Conservation (phyloP, 108 stramenopile species). For the Cyclotella sp. region DNA sequence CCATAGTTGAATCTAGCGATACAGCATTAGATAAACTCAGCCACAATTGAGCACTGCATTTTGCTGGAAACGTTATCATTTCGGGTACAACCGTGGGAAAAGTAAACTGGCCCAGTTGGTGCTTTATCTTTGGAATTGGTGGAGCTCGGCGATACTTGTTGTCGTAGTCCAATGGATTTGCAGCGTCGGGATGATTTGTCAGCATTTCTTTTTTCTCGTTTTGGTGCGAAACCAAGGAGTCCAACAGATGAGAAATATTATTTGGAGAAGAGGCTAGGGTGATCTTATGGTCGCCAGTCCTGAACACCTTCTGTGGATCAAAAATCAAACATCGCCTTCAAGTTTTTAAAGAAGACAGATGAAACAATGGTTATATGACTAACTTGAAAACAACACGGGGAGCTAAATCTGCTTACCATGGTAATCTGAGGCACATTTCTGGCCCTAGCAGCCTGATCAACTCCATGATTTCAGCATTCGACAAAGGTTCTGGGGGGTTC, state of each 20-base stretch:
- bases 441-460: conserved; percentile 49
- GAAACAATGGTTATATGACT: too few species aligned
- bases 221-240: conserved; percentile 23
- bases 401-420: conserved; percentile 10
- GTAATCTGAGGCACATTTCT: conserved; percentile 35
- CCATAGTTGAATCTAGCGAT: conserved; percentile 14
- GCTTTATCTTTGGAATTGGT: conserved; percentile 25
- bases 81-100: conserved; percentile 10
- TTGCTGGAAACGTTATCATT: conserved; percentile 16
- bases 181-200: conserved; percentile 16
- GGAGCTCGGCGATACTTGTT: conserved; percentile 51
- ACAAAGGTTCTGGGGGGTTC: conserved; percentile 37
- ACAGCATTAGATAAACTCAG: background rate
- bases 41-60: conserved; percentile 7
- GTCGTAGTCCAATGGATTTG: conserved; percentile 33
- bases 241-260: conserved; percentile 2
- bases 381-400: too few species aligned
- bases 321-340: conserved; percentile 31
- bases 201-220: conserved; percentile 4
- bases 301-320: conserved; percentile 24
- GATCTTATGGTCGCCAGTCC: background rate
- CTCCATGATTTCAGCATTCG: conserved; percentile 24
- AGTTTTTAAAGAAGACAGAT: too few species aligned
- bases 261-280: background rate
- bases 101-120: conserved; percentile 31